Evolutionary conservation across 805 yeast species (phyloP).

Genomic region (Hagleromyces aurorensis): DNA sequence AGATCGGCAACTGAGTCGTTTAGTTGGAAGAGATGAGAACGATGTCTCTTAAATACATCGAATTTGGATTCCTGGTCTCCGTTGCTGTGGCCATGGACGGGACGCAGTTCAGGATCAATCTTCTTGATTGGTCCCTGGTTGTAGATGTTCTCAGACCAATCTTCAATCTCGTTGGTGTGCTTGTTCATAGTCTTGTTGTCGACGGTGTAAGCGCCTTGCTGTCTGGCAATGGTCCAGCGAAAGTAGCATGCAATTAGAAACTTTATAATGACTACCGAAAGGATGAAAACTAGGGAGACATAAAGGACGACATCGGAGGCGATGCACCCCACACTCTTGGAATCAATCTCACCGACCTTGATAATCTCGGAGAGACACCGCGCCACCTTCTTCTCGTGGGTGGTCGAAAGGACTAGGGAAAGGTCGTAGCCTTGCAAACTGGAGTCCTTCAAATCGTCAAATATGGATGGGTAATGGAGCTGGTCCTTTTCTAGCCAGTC

Average conservation of each 20-base stretch:
- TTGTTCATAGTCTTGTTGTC: slow-evolving; percentile 52
- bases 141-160: slow-evolving; percentile 70
- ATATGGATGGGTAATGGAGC: slow-evolving; percentile 62
- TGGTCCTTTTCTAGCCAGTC: slow-evolving; percentile 69
- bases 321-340: slow-evolving; percentile 87
- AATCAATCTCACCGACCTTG: slow-evolving; percentile 84
- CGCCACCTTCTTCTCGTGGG: slow-evolving; percentile 61
- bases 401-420: slow-evolving; percentile 59
- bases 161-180: slow-evolving; percentile 64
- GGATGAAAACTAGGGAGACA: slow-evolving; percentile 74
- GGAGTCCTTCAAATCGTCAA: slow-evolving; percentile 52
- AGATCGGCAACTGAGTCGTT: slow-evolving; percentile 9
- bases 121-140: slow-evolving; percentile 44
- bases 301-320: slow-evolving; percentile 80
- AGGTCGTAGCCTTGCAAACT: slow-evolving; percentile 71
- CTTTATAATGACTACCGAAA: slow-evolving; percentile 69
- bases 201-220: slow-evolving; percentile 69
- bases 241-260: slow-evolving; percentile 84
- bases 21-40: slow-evolving; percentile 24
- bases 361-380: slow-evolving; percentile 78
- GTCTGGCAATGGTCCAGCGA: slow-evolving; percentile 71
- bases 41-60: slow-evolving; percentile 33
- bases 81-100: slow-evolving; percentile 32
- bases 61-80: slow-evolving; percentile 22
- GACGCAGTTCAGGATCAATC: slow-evolving; percentile 46